These are phyloP conservation scores for Arthrocladium fulminans DNA, from an alignment of 2,329 filamentous ascomycete species.

Conservation along the genomic window DNA sequence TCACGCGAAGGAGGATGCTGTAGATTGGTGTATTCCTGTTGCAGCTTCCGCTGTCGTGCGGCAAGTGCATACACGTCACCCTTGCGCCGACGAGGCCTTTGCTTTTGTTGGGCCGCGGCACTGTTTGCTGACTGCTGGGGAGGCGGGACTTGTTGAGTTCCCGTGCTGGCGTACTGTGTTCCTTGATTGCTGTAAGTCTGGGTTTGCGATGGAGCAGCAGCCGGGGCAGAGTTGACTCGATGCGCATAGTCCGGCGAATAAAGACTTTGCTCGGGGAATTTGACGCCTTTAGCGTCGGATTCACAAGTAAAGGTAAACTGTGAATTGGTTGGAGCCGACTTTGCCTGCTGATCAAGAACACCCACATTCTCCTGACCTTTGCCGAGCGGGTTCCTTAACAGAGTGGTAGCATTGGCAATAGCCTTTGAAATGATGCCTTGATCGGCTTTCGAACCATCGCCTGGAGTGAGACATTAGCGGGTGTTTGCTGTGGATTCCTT, in stretches of 20 bases:
- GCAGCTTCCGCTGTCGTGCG: conserved; percentile 65
- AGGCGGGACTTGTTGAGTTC: conserved; percentile 28
- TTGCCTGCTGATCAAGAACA: conserved; percentile 63
- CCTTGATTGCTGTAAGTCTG: conserved; percentile 44
- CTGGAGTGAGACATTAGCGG: conserved; percentile 29
- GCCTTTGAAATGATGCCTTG: conserved; percentile 86
- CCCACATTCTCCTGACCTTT: conserved; percentile 70
- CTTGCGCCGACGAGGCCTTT: conserved; percentile 57
- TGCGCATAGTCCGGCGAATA: conserved; percentile 26
- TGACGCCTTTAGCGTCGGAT: conserved; percentile 72
- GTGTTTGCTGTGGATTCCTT: background rate
- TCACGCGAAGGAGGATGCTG: conserved; percentile 61
- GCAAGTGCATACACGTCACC: conserved; percentile 65
- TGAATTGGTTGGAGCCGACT: conserved; percentile 60
- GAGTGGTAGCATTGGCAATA: conserved; percentile 76
- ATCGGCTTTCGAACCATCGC: conserved; percentile 36
- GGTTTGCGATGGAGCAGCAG: conserved; percentile 24
- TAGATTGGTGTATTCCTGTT: conserved; percentile 68
- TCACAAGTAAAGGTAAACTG: conserved; percentile 97
- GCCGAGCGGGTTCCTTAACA: conserved; percentile 44
- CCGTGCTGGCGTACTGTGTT: conserved; percentile 48
- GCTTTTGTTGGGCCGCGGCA: conserved; percentile 40
- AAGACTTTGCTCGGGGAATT: conserved; percentile 57
- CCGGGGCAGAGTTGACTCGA: conserved; percentile 13
- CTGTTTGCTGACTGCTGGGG: conserved; percentile 17